Evolutionary conservation across 129 eudicot species (phyloP).

Genomic region (Pulicaria dysenterica): DNA sequence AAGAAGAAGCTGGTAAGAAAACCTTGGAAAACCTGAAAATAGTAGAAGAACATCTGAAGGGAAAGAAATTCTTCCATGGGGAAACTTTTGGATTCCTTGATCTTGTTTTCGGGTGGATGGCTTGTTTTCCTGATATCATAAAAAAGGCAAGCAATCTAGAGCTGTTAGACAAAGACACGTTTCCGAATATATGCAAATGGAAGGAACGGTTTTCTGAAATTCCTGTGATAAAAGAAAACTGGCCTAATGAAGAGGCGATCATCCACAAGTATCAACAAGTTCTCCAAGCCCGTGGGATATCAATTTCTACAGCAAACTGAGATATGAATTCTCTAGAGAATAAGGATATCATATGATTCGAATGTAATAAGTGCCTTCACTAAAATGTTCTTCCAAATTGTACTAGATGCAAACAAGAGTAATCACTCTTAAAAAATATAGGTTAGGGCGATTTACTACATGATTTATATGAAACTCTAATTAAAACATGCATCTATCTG

Average conservation of each 20-base stretch:
- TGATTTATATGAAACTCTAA: neutral
- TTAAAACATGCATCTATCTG: too few species aligned
- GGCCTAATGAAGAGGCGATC: conserved; percentile 48
- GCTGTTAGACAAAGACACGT: conserved; percentile 34
- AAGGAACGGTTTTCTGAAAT: conserved; percentile 34
- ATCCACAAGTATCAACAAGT: conserved; percentile 35
- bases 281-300: too few species aligned
- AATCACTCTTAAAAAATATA: neutral
- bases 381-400: neutral
- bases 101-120: conserved; percentile 37
- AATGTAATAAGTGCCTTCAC: neutral
- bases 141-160: conserved; percentile 34
- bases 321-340: neutral
- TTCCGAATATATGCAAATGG: conserved; percentile 48
- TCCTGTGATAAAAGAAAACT: conserved; percentile 47
- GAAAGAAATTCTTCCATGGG: conserved; percentile 58
- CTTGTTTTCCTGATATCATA: too few species aligned
- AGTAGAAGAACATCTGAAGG: conserved; percentile 45
- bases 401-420: conserved; percentile 5
- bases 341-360: too few species aligned
- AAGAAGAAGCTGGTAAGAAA: neutral
- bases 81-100: conserved; percentile 48
- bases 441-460: neutral
- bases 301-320: conserved; percentile 26
- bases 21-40: conserved; percentile 33